Percentiles rank a stretch among this genome's conserved stretches.
These are phyloP conservation scores for Colletotrichum sansevieriae DNA, from an alignment of 2,329 filamentous ascomycete species.

Conservation along the genomic window DNA sequence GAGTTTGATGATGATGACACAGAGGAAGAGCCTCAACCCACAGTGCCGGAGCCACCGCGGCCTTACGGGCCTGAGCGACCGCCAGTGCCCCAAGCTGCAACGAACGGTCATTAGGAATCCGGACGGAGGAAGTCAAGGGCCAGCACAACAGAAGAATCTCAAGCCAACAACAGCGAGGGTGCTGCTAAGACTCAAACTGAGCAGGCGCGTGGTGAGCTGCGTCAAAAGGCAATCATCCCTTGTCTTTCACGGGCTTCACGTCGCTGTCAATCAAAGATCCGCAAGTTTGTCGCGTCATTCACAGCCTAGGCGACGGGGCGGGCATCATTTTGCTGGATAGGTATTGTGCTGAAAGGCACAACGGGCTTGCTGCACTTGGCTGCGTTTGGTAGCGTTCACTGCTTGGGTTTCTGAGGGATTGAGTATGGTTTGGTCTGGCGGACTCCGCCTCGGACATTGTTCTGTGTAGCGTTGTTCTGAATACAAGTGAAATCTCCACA, in stretches of 20 bases:
- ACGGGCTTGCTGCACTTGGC: neutral
- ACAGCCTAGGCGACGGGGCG: slow-evolving; percentile 7
- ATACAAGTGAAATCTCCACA: slow-evolving; percentile 32
- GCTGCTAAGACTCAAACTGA: slow-evolving; percentile 1
- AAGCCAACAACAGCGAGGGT: slow-evolving; percentile 6
- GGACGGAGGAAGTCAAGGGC: slow-evolving; percentile 34
- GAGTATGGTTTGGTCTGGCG: slow-evolving; percentile 2
- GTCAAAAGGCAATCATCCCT: slow-evolving; percentile 2
- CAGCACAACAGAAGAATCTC: slow-evolving; percentile 7
- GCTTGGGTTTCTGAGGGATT: neutral
- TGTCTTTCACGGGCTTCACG: slow-evolving; percentile 26
- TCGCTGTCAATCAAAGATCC: slow-evolving; percentile 28
- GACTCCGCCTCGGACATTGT: slow-evolving; percentile 20
- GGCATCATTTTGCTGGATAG: slow-evolving; percentile 2
- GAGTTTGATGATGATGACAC: slow-evolving; percentile 75
- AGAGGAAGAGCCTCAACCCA: slow-evolving; percentile 62
- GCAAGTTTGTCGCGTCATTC: slow-evolving; percentile 18
- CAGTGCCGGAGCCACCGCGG: slow-evolving; percentile 53
- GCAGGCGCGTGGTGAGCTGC: slow-evolving; percentile 1
- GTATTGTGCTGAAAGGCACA: neutral
- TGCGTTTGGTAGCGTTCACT: neutral
- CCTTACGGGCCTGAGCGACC: slow-evolving; percentile 64
- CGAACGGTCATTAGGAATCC: slow-evolving; percentile 59
- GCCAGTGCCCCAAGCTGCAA: slow-evolving; percentile 53
- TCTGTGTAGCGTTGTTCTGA: slow-evolving; percentile 28